phyloP scores from a whole-genome alignment of 306 rosid species.

The Gastrolobium bilobum region DNA sequence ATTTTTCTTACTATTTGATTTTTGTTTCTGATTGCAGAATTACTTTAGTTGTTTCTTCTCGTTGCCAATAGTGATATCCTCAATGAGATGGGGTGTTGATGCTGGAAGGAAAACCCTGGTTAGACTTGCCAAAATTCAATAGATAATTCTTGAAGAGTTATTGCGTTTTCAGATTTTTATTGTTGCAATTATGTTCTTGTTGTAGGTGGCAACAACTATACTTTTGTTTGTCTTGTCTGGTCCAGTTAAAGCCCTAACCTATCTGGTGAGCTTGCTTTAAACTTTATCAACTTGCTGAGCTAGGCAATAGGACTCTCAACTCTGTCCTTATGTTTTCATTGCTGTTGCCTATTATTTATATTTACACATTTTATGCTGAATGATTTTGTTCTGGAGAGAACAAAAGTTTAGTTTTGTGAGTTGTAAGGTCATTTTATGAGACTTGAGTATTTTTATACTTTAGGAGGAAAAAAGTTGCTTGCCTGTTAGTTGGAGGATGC shows the following conservation, averaged over 20 bases:
- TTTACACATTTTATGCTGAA: not conserved
- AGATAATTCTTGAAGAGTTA: slow-evolving; percentile 33
- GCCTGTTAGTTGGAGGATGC: slow-evolving; percentile 23
- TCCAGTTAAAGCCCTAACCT: slow-evolving; percentile 89
- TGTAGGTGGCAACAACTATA: slow-evolving; percentile 88
- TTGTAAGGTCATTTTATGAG: not conserved
- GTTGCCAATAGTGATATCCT: slow-evolving; percentile 89
- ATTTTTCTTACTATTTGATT: slow-evolving; percentile 12
- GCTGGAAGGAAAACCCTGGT: slow-evolving; percentile 99
- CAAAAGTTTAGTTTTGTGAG: slow-evolving; percentile 1
- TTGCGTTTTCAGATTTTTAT: slow-evolving; percentile 26
- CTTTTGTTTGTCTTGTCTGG: slow-evolving; percentile 91
- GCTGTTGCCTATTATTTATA: slow-evolving; percentile 5
- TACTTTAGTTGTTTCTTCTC: slow-evolving; percentile 94
- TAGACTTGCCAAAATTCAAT: slow-evolving; percentile 37
- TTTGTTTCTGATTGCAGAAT: slow-evolving; percentile 66
- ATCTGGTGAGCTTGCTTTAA: slow-evolving; percentile 71
- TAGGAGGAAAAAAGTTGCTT: slow-evolving; percentile 21
- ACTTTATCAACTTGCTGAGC: slow-evolving; percentile 30
- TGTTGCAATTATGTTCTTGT: slow-evolving; percentile 42
- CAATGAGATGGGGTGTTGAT: slow-evolving; percentile 96
- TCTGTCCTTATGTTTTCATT: slow-evolving; percentile 33
- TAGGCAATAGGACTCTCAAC: slow-evolving; percentile 4
- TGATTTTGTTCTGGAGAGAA: slow-evolving; percentile 21
- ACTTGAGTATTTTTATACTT: not conserved